Percentiles rank a stretch among this genome's conserved stretches.
phyloP scores from a whole-genome alignment of 202 grass and related monocot genomes.

The Bolboschoenoplectus hybrid region DNA sequence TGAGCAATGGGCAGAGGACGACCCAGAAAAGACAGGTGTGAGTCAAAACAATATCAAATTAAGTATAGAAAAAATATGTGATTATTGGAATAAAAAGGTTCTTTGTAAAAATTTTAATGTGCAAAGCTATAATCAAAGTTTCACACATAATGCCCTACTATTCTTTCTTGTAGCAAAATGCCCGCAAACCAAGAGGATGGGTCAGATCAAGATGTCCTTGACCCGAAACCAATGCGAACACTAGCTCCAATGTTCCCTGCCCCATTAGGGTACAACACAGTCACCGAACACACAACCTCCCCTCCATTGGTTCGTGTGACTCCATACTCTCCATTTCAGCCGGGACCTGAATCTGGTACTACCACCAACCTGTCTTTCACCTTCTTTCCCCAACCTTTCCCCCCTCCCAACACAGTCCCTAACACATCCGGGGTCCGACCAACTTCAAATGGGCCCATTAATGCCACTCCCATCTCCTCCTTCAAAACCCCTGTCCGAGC shows the following conservation, averaged over 20 bases:
- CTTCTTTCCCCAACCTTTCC: slow-evolving; percentile 14
- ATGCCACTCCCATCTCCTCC: slow-evolving; percentile 73
- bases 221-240: slow-evolving; percentile 66
- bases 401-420: background rate
- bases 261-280: slow-evolving; percentile 59
- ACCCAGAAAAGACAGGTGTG: slow-evolving; percentile 28
- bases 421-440: slow-evolving; percentile 11
- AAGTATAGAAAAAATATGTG: background rate
- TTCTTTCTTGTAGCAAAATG: slow-evolving; percentile 13
- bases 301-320: slow-evolving; percentile 73
- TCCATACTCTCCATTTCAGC: slow-evolving; percentile 56
- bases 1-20: slow-evolving; percentile 35
- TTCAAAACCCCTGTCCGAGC: slow-evolving; percentile 50
- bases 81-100: background rate
- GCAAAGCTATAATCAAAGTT: slow-evolving; percentile 3
- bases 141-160: background rate
- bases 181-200: slow-evolving; percentile 28
- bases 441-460: slow-evolving; percentile 63
- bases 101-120: slow-evolving; percentile 20
- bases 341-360: slow-evolving; percentile 43
- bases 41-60: background rate
- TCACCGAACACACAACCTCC: slow-evolving; percentile 60
- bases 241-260: slow-evolving; percentile 81
- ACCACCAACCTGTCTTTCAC: background rate
- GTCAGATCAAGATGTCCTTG: slow-evolving; percentile 59